phyloP scores from a whole-genome alignment of 768 basidiomycete species.

The Crassisporium funariophilum region DNA sequence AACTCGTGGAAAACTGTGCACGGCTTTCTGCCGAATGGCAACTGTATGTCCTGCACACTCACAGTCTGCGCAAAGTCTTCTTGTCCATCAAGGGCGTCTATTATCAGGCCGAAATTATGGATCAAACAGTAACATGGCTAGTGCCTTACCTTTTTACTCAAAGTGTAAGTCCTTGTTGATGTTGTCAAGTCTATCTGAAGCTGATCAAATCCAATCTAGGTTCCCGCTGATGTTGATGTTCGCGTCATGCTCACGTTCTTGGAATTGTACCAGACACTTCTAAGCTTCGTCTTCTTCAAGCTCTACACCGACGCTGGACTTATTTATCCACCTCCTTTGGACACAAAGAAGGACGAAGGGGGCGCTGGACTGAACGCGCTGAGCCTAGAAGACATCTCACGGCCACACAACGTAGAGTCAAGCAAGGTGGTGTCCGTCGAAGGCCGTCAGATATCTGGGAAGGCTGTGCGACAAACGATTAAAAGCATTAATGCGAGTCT shows the following conservation, averaged over 20 bases:
- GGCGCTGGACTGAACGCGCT: conserved; percentile 91
- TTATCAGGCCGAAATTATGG: conserved; percentile 94
- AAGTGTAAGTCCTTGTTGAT: conserved; percentile 57
- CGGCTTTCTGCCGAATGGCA: conserved; percentile 96
- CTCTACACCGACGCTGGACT: conserved; percentile 94
- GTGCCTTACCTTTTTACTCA: conserved; percentile 98
- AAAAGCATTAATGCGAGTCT: conserved; percentile 46
- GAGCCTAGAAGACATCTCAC: conserved; percentile 58
- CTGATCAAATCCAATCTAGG: conserved; percentile 44
- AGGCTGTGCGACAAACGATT: conserved; percentile 64
- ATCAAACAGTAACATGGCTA: conserved; percentile 92
- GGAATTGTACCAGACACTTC: conserved; percentile 95
- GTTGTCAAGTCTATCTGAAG: conserved; percentile 6
- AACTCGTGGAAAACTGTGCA: conserved; percentile 87
- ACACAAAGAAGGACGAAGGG: conserved; percentile 77
- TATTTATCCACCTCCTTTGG: conserved; percentile 93
- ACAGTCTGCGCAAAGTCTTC: conserved; percentile 85
- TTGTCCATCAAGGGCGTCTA: conserved; percentile 98
- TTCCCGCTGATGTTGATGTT: conserved; percentile 94
- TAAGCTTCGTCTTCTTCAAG: conserved; percentile 96
- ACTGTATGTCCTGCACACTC: conserved; percentile 89
- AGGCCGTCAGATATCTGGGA: conserved; percentile 47
- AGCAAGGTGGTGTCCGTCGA: conserved; percentile 50
- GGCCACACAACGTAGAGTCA: conserved; percentile 40
- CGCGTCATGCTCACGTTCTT: conserved; percentile 98